A percentile compares a stretch with the other conserved stretches of the same genome.
These are phyloP conservation scores for Phytopythium mirpurense DNA, from an alignment of 352 stramenopile genomes.

Conservation along the genomic window DNA sequence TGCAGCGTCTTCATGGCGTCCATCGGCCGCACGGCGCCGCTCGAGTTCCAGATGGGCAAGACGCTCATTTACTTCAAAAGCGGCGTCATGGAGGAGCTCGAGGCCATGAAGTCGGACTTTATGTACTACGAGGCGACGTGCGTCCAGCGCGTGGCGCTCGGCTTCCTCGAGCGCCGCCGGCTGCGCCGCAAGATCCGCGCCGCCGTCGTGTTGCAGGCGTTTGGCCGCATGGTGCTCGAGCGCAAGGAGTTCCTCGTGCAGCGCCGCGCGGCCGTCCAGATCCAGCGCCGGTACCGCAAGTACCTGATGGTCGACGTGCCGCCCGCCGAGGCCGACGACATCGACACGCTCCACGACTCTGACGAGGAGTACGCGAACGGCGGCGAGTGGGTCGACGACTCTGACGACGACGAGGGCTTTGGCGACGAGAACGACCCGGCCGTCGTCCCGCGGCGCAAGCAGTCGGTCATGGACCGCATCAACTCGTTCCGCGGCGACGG, in stretches of 20 bases:
- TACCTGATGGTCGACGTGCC: constrained; percentile 36
- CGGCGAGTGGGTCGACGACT: constrained; percentile 50
- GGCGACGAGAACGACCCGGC: constrained; percentile 22
- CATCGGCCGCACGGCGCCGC: constrained; percentile 74
- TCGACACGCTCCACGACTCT: constrained; percentile 9
- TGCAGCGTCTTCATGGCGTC: constrained; percentile 78
- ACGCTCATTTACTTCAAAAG: constrained; percentile 96
- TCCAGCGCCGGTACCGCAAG: constrained; percentile 61
- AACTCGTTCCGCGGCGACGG: constrained; percentile 49
- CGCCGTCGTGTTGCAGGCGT: constrained; percentile 78
- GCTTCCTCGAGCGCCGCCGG: constrained; percentile 74
- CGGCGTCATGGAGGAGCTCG: constrained; percentile 92
- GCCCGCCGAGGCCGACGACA: constrained; percentile 16
- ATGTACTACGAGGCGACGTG: constrained; percentile 88
- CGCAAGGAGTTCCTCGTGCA: constrained; percentile 66
- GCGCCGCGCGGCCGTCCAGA: constrained; percentile 58
- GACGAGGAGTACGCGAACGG: constrained; percentile 37
- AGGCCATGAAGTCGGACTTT: constrained; percentile 91
- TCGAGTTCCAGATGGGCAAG: constrained; percentile 91
- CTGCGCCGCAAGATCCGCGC: constrained; percentile 59
- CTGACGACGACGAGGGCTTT: constrained; percentile 50
- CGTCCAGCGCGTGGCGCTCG: constrained; percentile 77
- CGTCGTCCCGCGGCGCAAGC: constrained; percentile 19
- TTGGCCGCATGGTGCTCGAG: constrained; percentile 72
- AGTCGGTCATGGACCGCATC: constrained; percentile 58